Conservation (phyloP, 2,329 filamentous ascomycete genomes). For the Rosellinia necatrix region DNA sequence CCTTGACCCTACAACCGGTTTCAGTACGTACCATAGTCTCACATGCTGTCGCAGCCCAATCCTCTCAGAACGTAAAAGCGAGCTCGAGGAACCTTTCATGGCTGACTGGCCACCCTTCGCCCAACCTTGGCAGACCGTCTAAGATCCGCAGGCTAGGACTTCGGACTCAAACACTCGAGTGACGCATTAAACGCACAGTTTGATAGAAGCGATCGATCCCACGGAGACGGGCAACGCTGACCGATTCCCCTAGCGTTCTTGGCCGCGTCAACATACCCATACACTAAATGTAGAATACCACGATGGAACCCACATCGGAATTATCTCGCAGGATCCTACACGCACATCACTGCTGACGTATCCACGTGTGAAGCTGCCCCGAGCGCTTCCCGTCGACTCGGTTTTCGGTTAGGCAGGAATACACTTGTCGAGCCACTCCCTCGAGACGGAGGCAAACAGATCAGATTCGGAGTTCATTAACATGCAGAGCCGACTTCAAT, state of each 20-base stretch:
- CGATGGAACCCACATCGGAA: neutral
- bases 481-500: neutral
- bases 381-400: neutral
- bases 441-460: neutral
- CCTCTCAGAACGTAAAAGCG: too few species aligned
- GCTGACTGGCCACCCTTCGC: neutral
- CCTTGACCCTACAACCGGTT: constrained; percentile 1
- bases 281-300: neutral
- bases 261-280: constrained; percentile 1
- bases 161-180: neutral
- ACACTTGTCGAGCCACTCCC: neutral
- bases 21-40: constrained; percentile 2
- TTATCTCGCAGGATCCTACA: neutral
- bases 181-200: neutral
- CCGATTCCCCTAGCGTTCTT: constrained; percentile 6
- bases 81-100: too few species aligned
- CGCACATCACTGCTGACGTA: neutral
- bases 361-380: constrained; percentile 1
- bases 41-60: neutral
- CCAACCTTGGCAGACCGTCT: neutral
- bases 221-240: neutral
- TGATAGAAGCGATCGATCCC: neutral
- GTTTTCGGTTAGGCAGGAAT: constrained; percentile 4
- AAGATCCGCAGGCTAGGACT: neutral
- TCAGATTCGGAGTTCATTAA: neutral